These are phyloP conservation scores for Kodamaea lidongshanica DNA, from an alignment of 805 yeast species.

Conservation along the genomic window DNA sequence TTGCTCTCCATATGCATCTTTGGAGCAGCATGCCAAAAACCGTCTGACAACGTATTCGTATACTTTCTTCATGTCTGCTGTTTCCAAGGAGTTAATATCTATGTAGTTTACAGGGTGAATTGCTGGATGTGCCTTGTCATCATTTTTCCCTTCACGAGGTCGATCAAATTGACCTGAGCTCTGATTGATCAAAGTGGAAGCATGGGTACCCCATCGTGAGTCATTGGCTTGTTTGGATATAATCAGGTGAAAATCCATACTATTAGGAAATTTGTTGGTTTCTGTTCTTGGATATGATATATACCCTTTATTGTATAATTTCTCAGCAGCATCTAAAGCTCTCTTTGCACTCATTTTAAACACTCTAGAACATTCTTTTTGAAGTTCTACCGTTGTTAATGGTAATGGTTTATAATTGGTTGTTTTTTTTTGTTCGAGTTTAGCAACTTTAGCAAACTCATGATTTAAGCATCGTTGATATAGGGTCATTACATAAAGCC, in stretches of 20 bases:
- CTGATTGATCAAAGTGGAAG: conserved; percentile 30
- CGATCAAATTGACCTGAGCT: conserved; percentile 35
- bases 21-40: conserved; percentile 86
- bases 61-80: conserved; percentile 54
- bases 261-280: conserved; percentile 76
- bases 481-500: conserved; percentile 53
- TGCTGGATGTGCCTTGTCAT: conserved; percentile 98
- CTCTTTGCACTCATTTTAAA: conserved; percentile 76
- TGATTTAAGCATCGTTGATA: conserved; percentile 61
- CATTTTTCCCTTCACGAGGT: conserved; percentile 78
- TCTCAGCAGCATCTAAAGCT: conserved; percentile 74
- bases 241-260: conserved; percentile 62
- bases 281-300: conserved; percentile 97
- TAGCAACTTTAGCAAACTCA: conserved; percentile 45
- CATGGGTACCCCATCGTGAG: conserved; percentile 68
- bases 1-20: conserved; percentile 75
- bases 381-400: conserved; percentile 88
- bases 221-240: conserved; percentile 56
- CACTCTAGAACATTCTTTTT: conserved; percentile 71
- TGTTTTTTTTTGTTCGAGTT: conserved; percentile 56
- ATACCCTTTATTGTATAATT: conserved; percentile 76
- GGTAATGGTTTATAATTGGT: conserved; percentile 82
- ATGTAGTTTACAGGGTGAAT: conserved; percentile 75
- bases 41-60: conserved; percentile 83
- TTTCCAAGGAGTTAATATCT: conserved; percentile 22